Conservation (phyloP, 1,284 basidiomycete species). For the Boletus semigastroideus region DNA sequence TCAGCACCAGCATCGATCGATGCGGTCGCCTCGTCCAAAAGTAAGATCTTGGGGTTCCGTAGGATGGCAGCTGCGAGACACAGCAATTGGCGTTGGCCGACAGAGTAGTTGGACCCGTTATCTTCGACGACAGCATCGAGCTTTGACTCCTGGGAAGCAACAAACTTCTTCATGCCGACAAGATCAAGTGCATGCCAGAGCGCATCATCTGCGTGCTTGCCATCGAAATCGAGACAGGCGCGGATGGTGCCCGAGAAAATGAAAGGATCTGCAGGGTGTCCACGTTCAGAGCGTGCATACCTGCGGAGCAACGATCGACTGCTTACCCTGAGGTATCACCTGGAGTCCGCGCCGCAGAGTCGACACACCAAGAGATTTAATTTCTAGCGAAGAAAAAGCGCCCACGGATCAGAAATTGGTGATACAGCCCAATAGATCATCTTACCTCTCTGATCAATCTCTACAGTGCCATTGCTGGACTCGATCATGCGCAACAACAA, state of each 20-base stretch:
- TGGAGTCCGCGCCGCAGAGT: constrained; percentile 31
- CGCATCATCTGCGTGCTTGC: constrained; percentile 21
- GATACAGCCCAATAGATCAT: neutral
- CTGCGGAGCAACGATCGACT: neutral
- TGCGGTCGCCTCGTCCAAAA: constrained; percentile 48
- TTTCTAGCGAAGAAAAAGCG: constrained; percentile 15
- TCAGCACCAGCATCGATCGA: constrained; percentile 35
- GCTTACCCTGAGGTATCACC: constrained; percentile 31
- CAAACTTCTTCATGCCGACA: constrained; percentile 30
- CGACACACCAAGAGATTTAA: constrained; percentile 28
- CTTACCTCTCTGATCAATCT: constrained; percentile 33
- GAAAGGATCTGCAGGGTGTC: constrained; percentile 27
- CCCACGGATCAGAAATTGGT: neutral
- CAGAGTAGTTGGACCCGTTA: constrained; percentile 34
- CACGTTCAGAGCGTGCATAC: neutral
- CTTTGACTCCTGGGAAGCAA: constrained; percentile 24
- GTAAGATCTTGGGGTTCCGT: constrained; percentile 45
- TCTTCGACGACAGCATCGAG: constrained; percentile 30
- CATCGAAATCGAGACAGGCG: constrained; percentile 28
- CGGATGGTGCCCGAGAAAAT: constrained; percentile 34
- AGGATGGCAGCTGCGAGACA: constrained; percentile 44
- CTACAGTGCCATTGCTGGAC: constrained; percentile 22
- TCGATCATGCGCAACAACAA: constrained; percentile 33
- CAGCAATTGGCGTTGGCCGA: constrained; percentile 34
- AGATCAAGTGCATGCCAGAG: constrained; percentile 34